phyloP scores from a whole-genome alignment of 139 green algal species.

The Bryopsis sp. region DNA sequence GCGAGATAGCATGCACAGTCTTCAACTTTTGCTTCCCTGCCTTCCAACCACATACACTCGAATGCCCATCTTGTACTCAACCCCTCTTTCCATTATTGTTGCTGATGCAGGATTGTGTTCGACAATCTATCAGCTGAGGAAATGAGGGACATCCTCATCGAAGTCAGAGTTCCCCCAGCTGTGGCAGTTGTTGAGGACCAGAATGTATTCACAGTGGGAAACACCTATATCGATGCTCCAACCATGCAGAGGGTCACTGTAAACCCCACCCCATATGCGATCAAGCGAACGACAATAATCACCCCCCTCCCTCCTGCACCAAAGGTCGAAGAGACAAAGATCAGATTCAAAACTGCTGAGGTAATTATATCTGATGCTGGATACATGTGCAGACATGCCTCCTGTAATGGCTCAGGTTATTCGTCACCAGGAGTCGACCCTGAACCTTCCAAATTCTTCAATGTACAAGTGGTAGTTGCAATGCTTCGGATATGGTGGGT shows the following conservation, averaged over 20 bases:
- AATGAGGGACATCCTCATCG: conserved; percentile 1
- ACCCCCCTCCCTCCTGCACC: too few relatives aligned
- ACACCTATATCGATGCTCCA: not conserved
- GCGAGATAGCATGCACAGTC: too few relatives aligned
- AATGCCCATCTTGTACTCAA: too few relatives aligned
- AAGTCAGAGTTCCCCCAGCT: not conserved
- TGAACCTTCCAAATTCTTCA: too few relatives aligned
- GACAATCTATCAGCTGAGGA: conserved; percentile 6
- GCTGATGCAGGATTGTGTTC: not conserved
- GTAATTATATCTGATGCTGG: not conserved
- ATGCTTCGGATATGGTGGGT: too few relatives aligned
- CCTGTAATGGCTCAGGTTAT: too few relatives aligned
- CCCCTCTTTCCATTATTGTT: too few relatives aligned
- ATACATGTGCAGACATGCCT: not conserved
- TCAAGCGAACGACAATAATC: too few relatives aligned
- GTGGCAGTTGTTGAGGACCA: not conserved
- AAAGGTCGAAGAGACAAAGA: not conserved
- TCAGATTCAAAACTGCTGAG: not conserved
- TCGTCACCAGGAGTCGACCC: too few relatives aligned
- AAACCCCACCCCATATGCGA: not conserved
- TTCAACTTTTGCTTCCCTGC: too few relatives aligned
- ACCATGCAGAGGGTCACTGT: not conserved
- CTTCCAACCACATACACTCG: too few relatives aligned
- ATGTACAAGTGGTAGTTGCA: too few relatives aligned
- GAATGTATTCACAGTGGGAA: not conserved